Percentiles rank a stretch among this genome's conserved stretches.
Evolutionary conservation across 2,329 filamentous ascomycete genomes (phyloP).

Genomic region (Diaporthe ampelina): DNA sequence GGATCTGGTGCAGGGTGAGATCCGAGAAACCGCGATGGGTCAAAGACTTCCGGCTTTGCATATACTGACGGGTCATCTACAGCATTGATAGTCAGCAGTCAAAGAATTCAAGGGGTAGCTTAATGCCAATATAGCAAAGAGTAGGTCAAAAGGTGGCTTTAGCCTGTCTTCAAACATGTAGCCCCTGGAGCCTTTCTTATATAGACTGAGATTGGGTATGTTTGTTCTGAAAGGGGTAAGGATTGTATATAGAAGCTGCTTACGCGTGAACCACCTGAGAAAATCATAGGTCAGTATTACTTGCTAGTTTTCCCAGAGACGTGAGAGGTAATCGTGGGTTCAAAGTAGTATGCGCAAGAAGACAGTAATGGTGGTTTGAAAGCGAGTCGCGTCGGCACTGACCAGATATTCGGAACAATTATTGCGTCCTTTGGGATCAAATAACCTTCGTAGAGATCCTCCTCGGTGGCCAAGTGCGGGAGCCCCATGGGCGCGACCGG

Average conservation of each 20-base stretch:
- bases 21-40: conserved; percentile 43
- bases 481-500: conserved; percentile 54
- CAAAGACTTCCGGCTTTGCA: conserved; percentile 37
- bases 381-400: background rate
- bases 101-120: too few relatives aligned
- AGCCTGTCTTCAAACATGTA: too few relatives aligned
- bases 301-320: background rate
- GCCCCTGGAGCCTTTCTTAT: too few relatives aligned
- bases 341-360: background rate
- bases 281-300: background rate
- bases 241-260: too few relatives aligned
- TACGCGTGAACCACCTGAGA: conserved; percentile 45
- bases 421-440: conserved; percentile 48
- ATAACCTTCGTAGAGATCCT: conserved; percentile 46
- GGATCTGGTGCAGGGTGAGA: conserved; percentile 34
- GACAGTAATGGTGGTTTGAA: background rate
- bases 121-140: too few relatives aligned
- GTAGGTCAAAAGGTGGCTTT: too few relatives aligned
- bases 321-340: background rate
- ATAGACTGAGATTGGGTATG: too few relatives aligned
- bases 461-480: conserved; percentile 54
- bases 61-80: conserved; percentile 38
- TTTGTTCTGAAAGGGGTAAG: too few relatives aligned
- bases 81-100: too few relatives aligned
- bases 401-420: conserved; percentile 42